Conservation (phyloP, 2,329 filamentous ascomycete species). For the Sporothrix variecibatus region DNA sequence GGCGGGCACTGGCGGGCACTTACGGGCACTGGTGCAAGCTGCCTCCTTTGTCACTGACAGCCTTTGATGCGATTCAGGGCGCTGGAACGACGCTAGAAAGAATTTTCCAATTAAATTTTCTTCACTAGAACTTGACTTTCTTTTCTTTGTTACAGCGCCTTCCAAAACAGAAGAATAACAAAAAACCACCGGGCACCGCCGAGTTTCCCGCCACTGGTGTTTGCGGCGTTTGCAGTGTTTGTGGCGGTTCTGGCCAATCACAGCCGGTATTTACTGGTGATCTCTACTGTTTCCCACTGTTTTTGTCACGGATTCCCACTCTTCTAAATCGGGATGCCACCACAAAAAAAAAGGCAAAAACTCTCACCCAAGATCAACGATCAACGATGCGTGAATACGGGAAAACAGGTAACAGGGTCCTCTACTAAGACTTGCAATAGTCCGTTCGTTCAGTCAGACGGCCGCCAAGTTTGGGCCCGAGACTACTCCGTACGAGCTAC, state of each 20-base stretch:
- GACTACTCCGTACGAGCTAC: no score
- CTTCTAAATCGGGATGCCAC: neutral
- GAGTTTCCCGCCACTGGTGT: constrained; percentile 6
- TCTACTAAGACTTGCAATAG: neutral
- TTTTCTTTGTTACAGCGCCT: neutral
- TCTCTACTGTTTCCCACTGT: neutral
- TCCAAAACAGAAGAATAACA: no score
- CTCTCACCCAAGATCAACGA: neutral
- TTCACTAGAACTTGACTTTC: neutral
- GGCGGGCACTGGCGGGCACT: neutral
- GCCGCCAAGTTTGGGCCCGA: neutral
- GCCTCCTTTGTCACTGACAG: neutral
- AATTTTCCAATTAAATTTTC: neutral
- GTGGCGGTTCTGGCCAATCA: neutral
- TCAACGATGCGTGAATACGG: neutral
- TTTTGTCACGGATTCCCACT: neutral
- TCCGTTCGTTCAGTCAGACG: neutral
- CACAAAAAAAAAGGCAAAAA: neutral
- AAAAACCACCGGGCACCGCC: neutral
- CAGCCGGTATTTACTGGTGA: neutral
- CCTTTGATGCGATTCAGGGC: neutral
- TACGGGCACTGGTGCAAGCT: neutral
- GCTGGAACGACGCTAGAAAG: neutral
- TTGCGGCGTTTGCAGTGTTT: neutral
- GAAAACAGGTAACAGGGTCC: neutral